A percentile compares a stretch with the other conserved stretches of the same genome.
These are phyloP conservation scores for Phytophthora citrophthora DNA, from an alignment of 352 stramenopile species.

Conservation along the genomic window DNA sequence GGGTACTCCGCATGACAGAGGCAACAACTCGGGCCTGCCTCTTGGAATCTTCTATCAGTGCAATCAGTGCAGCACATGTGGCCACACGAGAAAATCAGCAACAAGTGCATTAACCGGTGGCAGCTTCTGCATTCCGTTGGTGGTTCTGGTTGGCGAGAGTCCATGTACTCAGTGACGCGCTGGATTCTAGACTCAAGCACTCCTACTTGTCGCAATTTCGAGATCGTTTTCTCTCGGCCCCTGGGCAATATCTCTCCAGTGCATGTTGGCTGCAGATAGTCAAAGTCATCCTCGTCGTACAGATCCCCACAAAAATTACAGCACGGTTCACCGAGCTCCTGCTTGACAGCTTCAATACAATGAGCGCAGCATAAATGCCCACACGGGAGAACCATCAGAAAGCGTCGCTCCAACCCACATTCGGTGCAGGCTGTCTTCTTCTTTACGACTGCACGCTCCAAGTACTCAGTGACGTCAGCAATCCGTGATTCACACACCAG, in stretches of 20 bases:
- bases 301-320: constrained; percentile 18
- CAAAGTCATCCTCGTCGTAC: constrained; percentile 28
- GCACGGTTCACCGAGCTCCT: constrained; percentile 5
- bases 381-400: constrained; percentile 91
- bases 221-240: constrained; percentile 53
- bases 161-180: constrained; percentile 47
- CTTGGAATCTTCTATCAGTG: constrained; percentile 62
- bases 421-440: constrained; percentile 58
- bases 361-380: constrained; percentile 91
- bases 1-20: constrained; percentile 59
- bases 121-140: constrained; percentile 78
- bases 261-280: constrained; percentile 24
- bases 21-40: constrained; percentile 46
- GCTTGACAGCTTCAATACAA: constrained; percentile 73
- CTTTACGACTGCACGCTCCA: constrained; percentile 37
- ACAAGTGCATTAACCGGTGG: constrained; percentile 67
- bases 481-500: constrained; percentile 39
- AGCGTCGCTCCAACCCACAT: constrained; percentile 73
- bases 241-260: constrained; percentile 21
- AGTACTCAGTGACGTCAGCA: constrained; percentile 38
- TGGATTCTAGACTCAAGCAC: constrained; percentile 37
- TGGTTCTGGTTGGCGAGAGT: constrained; percentile 36
- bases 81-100: constrained; percentile 91
- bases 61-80: constrained; percentile 93
- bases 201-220: constrained; percentile 32